phyloP scores from a whole-genome alignment of 257 asterid genomes.

The Hygrophila difformis region DNA sequence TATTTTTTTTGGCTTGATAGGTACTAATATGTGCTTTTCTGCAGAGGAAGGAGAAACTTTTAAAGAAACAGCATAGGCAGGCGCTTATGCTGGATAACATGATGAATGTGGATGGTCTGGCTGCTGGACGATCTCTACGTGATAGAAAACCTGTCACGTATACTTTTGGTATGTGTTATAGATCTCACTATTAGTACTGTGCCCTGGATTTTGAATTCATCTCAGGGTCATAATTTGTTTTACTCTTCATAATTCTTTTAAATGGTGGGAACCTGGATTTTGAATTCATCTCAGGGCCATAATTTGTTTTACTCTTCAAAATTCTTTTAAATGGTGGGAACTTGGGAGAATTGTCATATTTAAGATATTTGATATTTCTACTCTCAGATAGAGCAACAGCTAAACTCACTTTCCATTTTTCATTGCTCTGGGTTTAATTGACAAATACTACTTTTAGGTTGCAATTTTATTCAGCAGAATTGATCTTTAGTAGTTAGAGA shows the following conservation, averaged over 20 bases:
- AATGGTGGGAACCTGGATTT: background rate
- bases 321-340: background rate
- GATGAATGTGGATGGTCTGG: conserved; percentile 68
- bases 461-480: no score
- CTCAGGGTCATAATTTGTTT: background rate
- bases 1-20: background rate
- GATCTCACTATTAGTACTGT: background rate
- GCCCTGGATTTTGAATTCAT: background rate
- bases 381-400: background rate
- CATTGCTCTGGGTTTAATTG: no score
- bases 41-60: conserved; percentile 80
- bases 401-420: no score
- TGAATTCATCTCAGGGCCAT: background rate
- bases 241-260: no score
- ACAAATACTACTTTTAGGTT: no score
- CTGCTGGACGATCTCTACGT: conserved; percentile 81
- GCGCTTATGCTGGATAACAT: conserved; percentile 85
- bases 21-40: background rate
- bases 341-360: background rate
- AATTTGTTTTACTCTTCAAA: no score
- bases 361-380: no score
- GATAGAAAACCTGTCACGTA: conserved; percentile 91
- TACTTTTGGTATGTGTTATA: conserved; percentile 62
- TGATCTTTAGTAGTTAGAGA: background rate
- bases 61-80: conserved; percentile 89